Base-by-base conservation (phyloP, 2,329 filamentous ascomycete species). In the Claviceps humidiphila region DNA sequence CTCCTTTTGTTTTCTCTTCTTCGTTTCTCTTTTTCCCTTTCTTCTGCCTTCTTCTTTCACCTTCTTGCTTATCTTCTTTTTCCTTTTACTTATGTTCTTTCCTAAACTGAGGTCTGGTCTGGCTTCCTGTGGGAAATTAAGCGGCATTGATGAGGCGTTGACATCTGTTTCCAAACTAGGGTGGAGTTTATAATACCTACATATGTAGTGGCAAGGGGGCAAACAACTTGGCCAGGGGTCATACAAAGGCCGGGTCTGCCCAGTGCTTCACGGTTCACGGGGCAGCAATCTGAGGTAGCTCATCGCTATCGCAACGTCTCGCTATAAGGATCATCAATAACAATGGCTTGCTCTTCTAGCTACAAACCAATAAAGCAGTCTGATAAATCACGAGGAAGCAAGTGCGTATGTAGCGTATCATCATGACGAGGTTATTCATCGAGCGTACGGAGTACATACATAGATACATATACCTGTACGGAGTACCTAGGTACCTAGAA, bases 391-490 rank as follows among this genome's bases (percentile, higher is more conserved):
- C 16, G 16, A 38, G n/a, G 17, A 13, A 20, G 44, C 24, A 30
- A n/a, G 13, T 17, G 11, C 7, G 30, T 30, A n/a, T 26, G 20
- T 48, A 8, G 37, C 37, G 34, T 55, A 59, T 52, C 53, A 52
- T 50, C 57, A 24, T 58, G 58, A 49, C 56, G 57, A 58, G 57
- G 56, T 54, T 58, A 58, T 55, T 5, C 38, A 14, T 37, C 24
- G 26, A 47, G 17, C n/a, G 49, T 6, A 20, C 30, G 30, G 30
- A 30, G 26, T 24, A 24, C 22, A 20, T 22, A 22, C 2, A 1
- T 22, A 26, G 24, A 7, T 7, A 26, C 6, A 26, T 26, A 26
- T 26, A 26, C 22, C 22, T 22, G 26, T 26, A 26, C 26, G 26
- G 26, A 26, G 26, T 30, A 30, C 26, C 9, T 34, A 34, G 30